Base-by-base conservation (phyloP, 2,329 filamentous ascomycete genomes). In the Fusarium verticillioides region DNA sequence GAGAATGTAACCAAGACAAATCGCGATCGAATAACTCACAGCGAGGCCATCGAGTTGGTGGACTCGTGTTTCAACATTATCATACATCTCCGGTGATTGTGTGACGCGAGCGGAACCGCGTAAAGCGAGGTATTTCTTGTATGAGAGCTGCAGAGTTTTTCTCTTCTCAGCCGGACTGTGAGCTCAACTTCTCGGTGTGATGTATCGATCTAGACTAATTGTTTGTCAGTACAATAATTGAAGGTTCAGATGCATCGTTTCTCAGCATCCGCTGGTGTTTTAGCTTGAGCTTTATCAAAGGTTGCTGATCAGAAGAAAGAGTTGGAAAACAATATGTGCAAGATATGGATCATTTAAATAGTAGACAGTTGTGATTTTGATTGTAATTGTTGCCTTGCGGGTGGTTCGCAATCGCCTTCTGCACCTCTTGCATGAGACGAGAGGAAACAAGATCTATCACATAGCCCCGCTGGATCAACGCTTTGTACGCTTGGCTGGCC, bases 401-500 rank as follows among this genome's bases (percentile, higher is more conserved):
- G 54, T 50, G 72, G 72, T 73, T 74, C 72, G 72, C 72, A 72
- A 62, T 50, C 34, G 63, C 68, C 63, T 73, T 63, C 71, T 69
- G 68, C 68, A 59, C 44, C 62, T 74, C 67, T 63, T 72, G 63
- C 68, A 74, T 72, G 60, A 68, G 71, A 49, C 34, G 56, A 63
- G 63, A 73, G 70, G 52, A 32, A 70, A 70, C 67, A 70, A 61
- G 37, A 63, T 37, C 32, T 69, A 43, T 58, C 60, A 56, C 59
- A 69, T 57, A 46, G 34, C 49, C 58, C 56, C 37, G 32, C 19
- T 46, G 28, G 23, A 46, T 78, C 67, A 79, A 13, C 50, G 65
- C 61, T 76, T 83, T 42, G 77, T 63, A 63, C 73, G 79, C 76
- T 83, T 84, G 18, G 73, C 62, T 8, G 80, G 73, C 23, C 74